Percentiles rank a stretch among this genome's conserved stretches.
phyloP scores from a whole-genome alignment of 805 yeast species.

The Wickerhamiella dianesei region DNA sequence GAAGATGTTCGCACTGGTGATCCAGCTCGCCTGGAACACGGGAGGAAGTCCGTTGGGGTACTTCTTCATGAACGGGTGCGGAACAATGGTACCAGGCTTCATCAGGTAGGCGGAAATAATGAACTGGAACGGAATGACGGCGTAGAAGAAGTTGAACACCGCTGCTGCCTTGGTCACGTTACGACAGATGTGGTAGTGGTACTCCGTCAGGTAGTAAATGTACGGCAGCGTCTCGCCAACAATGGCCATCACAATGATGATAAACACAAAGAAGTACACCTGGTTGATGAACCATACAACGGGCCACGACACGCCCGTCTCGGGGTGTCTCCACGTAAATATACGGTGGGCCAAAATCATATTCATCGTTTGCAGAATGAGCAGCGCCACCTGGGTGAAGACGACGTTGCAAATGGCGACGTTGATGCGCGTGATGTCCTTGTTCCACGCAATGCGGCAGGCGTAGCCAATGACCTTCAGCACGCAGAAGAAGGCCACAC shows the following conservation, averaged over 20 bases:
- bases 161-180: conserved; percentile 42
- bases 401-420: conserved; percentile 46
- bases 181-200: conserved; percentile 37
- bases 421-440: conserved; percentile 33
- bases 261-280: conserved; percentile 41
- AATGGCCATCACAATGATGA: conserved; percentile 54
- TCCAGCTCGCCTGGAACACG: conserved; percentile 60
- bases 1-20: conserved; percentile 43
- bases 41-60: conserved; percentile 28
- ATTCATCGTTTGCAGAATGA: conserved; percentile 45
- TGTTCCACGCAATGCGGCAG: conserved; percentile 45
- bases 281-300: conserved; percentile 40
- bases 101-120: conserved; percentile 39
- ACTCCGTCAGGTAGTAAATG: conserved; percentile 37
- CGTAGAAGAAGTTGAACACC: conserved; percentile 36
- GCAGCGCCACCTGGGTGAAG: conserved; percentile 42
- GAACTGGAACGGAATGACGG: conserved; percentile 39
- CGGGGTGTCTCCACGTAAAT: conserved; percentile 68
- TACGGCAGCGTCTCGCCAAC: conserved; percentile 50
- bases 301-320: conserved; percentile 39
- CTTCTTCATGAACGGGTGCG: conserved; percentile 13
- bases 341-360: conserved; percentile 57
- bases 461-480: conserved; percentile 47
- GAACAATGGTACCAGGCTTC: conserved; percentile 37
- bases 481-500: conserved; percentile 39